Evolutionary conservation across 148 eudicot genomes (phyloP).

Genomic region (Talinum fruticosum): DNA sequence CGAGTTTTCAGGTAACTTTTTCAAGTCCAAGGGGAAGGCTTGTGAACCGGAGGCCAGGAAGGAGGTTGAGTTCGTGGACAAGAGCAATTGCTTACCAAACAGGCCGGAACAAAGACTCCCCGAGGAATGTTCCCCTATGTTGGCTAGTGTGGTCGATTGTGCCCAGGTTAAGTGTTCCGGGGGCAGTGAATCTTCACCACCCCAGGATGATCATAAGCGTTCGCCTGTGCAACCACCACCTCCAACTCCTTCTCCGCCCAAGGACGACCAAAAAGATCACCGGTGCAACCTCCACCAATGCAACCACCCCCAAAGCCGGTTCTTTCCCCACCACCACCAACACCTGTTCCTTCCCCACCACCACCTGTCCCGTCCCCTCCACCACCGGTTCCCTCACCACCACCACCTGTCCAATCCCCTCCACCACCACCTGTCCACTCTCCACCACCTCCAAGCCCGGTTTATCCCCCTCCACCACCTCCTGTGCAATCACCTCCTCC

Average conservation of each 20-base stretch:
- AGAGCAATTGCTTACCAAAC: slow-evolving; percentile 42
- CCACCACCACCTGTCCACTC: slow-evolving; percentile 24
- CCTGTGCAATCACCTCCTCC: slow-evolving; percentile 25
- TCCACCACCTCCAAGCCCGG: slow-evolving; percentile 25
- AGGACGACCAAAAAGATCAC: not conserved
- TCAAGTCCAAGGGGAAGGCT: slow-evolving; percentile 24
- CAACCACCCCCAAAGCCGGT: not conserved
- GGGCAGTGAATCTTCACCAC: not conserved
- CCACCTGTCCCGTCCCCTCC: slow-evolving; percentile 17
- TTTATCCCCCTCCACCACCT: slow-evolving; percentile 27
- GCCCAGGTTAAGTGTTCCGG: slow-evolving; percentile 27
- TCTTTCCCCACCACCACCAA: slow-evolving; percentile 28
- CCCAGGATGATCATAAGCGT: not conserved
- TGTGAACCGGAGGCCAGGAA: slow-evolving; percentile 23
- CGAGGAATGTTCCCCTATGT: slow-evolving; percentile 29
- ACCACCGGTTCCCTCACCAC: slow-evolving; percentile 27
- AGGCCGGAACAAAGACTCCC: slow-evolving; percentile 37
- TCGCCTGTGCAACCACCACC: not conserved
- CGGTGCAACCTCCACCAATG: slow-evolving; percentile 5
- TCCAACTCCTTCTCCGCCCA: slow-evolving; percentile 1
- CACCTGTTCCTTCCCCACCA: slow-evolving; percentile 9
- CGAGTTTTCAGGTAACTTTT: slow-evolving; percentile 39
- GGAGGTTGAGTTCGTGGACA: slow-evolving; percentile 19
- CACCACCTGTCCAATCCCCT: slow-evolving; percentile 21
- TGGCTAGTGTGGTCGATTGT: slow-evolving; percentile 39